Base-by-base conservation (phyloP, 257 asterid genomes). In the Voacanga thouarsii region DNA sequence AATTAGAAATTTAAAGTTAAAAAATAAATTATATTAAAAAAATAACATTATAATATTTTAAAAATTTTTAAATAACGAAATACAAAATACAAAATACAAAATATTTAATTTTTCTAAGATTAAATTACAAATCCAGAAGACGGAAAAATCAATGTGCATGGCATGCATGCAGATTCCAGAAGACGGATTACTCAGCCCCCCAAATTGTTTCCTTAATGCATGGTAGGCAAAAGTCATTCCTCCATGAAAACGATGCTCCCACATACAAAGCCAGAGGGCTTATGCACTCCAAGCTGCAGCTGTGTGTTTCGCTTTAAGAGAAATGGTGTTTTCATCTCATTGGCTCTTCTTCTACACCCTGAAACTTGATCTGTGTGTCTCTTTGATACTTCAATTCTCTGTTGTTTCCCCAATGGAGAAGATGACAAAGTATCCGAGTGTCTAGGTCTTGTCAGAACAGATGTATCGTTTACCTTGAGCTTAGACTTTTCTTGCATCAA, bases 321-420 rank as follows among this genome's bases (percentile, higher is more conserved):
- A 24, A 77, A 75, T 6, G 83, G 73, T 68, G 49, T 16, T 55
- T 43, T 55, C 51, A 8, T 43, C 30, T 69, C 26, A 41, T 69
- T 69, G 33, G 30, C 37, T 47, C 51, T 47, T 60, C 30, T 9
- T 3, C 67, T 23, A 7, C 10, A 0, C 7, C 12, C 66, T 60
- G 66, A n/a, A 60, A 1, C 67, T 14, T 44, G 47, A 5, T 23
- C n/a, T n/a, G 12, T 16, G 65, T 23, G 28, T 59, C 67, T 60
- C 3, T 60, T 5, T 3, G 67, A 7, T 16, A 5, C 30, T 60
- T 21, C 67, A 6, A 5, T 60, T 60, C 30, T n/a, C 67, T 60
- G 51, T 47, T 47, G 51, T 6, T 47, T 47, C 51, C 1, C 14
- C 51, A 47, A 2, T 1, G 9, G 51, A 47, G 14, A 47, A 47